phyloP scores from a whole-genome alignment of 805 yeast species.

The Nakazawaea anatomiae region DNA sequence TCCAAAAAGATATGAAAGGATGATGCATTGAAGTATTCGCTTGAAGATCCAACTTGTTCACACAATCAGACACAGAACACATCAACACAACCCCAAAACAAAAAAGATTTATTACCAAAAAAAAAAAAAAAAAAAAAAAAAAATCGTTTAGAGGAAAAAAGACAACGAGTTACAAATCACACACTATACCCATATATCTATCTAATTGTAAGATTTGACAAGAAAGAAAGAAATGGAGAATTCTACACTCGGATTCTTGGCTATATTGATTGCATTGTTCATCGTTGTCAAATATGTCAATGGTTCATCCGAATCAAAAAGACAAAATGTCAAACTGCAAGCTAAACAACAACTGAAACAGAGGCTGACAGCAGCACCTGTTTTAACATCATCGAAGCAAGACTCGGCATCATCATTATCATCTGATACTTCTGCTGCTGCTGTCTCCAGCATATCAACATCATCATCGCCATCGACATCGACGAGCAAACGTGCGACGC shows the following conservation, averaged over 20 bases:
- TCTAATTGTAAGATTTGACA: too few relatives aligned
- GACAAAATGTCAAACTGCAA: constrained; percentile 5
- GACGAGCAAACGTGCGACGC: constrained; percentile 10
- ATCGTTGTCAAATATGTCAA: constrained; percentile 3
- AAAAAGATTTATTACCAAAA: too few relatives aligned
- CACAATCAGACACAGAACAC: too few relatives aligned
- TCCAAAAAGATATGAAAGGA: too few relatives aligned
- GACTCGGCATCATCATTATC: not conserved
- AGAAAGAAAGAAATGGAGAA: not conserved
- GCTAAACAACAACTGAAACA: not conserved
- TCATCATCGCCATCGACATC: constrained; percentile 8
- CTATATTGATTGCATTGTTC: constrained; percentile 3
- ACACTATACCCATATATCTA: too few relatives aligned
- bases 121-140: too few relatives aligned
- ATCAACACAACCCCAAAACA: too few relatives aligned
- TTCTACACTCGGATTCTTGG: constrained; percentile 4
- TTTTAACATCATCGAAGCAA: not conserved
- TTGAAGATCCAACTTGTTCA: too few relatives aligned
- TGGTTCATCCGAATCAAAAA: constrained; percentile 1
- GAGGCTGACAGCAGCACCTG: not conserved
- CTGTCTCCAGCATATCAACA: not conserved
- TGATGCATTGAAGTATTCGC: too few relatives aligned
- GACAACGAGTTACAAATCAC: too few relatives aligned
- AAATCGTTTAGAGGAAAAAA: too few relatives aligned
- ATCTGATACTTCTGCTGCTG: not conserved